Evolutionary conservation across 23 red algal species (phyloP).

Genomic region (Agarophyton chilense): DNA sequence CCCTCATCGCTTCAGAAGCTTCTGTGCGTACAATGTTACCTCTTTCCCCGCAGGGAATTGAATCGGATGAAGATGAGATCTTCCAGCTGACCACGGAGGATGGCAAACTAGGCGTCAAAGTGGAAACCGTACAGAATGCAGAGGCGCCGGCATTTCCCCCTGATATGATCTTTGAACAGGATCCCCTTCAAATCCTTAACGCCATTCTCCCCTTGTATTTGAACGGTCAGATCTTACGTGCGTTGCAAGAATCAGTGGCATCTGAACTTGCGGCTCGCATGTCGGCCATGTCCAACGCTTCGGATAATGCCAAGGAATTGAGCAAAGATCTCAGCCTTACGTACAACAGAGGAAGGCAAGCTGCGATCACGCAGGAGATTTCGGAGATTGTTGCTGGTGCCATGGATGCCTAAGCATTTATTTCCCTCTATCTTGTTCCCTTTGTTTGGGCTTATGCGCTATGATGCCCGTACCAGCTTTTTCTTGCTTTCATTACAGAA

Average conservation of each 20-base stretch:
- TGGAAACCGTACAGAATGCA: conserved; percentile 47
- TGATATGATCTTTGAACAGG: conserved; percentile 99
- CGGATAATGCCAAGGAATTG: conserved; percentile 97
- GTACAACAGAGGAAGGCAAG: conserved; percentile 96
- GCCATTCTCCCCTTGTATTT: conserved; percentile 98
- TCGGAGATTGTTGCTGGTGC: conserved; percentile 92
- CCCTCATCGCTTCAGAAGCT: conserved; percentile 90
- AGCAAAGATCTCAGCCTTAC: conserved; percentile 73
- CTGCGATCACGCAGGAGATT: conserved; percentile 97
- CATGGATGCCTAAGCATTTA: conserved; percentile 1
- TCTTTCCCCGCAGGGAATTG: conserved; percentile 86
- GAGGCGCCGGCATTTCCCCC: conserved; percentile 75
- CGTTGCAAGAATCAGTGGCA: conserved; percentile 95
- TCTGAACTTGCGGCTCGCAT: conserved; percentile 95
- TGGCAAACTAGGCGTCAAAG: conserved; percentile 81
- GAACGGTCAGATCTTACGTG: conserved; percentile 96
- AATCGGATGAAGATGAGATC: conserved; percentile 96
- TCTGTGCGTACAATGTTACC: conserved; percentile 95
- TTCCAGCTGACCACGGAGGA: conserved; percentile 92
- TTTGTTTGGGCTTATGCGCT: neutral
- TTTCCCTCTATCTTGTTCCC: neutral
- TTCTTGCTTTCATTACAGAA: neutral
- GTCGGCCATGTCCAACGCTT: conserved; percentile 94
- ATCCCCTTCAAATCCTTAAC: conserved; percentile 95
- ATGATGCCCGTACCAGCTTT: neutral